Percentiles rank a stretch among this genome's conserved stretches.
phyloP scores from a whole-genome alignment of 441 rosid species.

The Erodium trifolium region DNA sequence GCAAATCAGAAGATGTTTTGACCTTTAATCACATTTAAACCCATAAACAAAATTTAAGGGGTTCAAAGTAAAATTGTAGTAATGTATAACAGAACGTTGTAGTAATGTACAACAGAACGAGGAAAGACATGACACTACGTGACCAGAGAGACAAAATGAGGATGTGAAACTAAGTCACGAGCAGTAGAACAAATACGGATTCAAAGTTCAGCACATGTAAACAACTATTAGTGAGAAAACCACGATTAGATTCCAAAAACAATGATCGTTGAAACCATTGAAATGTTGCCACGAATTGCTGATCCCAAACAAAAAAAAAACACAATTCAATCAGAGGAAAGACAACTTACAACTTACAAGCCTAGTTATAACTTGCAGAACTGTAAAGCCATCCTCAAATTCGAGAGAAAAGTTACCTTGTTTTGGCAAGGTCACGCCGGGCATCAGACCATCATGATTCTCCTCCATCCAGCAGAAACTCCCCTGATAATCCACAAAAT shows the following conservation, averaged over 20 bases:
- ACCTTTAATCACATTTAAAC: neutral
- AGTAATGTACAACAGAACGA: neutral
- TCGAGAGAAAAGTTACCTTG: constrained; percentile 20
- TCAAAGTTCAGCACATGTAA: no score
- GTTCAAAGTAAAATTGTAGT: neutral
- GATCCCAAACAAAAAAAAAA: no score
- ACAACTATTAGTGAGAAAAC: neutral
- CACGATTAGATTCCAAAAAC: neutral
- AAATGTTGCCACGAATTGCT: neutral
- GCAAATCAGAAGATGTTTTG: constrained; percentile 4
- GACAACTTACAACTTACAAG: neutral
- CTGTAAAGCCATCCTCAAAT: neutral
- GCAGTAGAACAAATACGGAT: no score
- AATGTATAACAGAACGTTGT: neutral
- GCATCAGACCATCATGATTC: neutral
- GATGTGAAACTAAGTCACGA: neutral
- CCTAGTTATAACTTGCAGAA: neutral
- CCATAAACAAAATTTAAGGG: neutral
- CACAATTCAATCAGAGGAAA: neutral
- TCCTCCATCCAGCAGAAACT: neutral
- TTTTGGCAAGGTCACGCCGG: neutral
- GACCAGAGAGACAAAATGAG: neutral
- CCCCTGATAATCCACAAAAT: constrained; percentile 8
- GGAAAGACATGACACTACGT: neutral
- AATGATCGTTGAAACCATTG: neutral